Base-by-base conservation (phyloP, 1,139 yeast genomes). In the Suhomyces coccinellae region DNA sequence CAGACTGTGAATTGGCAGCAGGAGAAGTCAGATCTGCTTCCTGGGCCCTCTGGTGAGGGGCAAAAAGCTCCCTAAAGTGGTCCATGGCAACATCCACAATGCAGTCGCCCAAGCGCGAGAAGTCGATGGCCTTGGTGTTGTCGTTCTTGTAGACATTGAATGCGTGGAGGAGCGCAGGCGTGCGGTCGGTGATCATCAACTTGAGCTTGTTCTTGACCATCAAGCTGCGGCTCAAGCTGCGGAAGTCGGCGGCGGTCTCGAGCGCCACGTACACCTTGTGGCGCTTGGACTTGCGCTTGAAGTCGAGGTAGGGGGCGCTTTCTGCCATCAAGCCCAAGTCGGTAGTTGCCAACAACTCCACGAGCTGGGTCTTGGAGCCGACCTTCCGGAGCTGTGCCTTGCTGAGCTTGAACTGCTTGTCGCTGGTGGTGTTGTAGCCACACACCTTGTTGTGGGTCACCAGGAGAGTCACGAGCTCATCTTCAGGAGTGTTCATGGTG, bases 151-250 rank as follows among this genome's bases (percentile, higher is more conserved):
- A 41, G 27, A 26, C 26, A 11, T 34, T 38, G 33, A 12, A 38
- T 24, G 33, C 36, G 28, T 7, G 24, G 13, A 11, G 43, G 46
- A 14, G 33, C 7, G 24, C 14, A 2, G 46, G 46, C 12, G 33
- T 43, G 12, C 40, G 28, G 24, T 66, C 73, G 41, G 54, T 55
- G 42, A 69, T 56, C 24, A 58, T 51, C 49, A 71, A 60, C 49
- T 62, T 65, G 29, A 71, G 57, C 45, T 65, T 70, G 45, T 63
- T 69, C 55, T 74, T 74, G n/a, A 73, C 79, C 47, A 67, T 63
- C 52, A 74, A 65, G 41, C 82, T 76, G 49, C 84, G 67, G 29
- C 60, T 56, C 48, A 80, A 62, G 13, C 75, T 65, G 51, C 64
- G 71, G 57, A 75, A 80, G 51, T 79, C 83, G 11, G 65, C 64